phyloP scores from a whole-genome alignment of 2,329 filamentous ascomycete genomes.

The Exophiala viscosa region DNA sequence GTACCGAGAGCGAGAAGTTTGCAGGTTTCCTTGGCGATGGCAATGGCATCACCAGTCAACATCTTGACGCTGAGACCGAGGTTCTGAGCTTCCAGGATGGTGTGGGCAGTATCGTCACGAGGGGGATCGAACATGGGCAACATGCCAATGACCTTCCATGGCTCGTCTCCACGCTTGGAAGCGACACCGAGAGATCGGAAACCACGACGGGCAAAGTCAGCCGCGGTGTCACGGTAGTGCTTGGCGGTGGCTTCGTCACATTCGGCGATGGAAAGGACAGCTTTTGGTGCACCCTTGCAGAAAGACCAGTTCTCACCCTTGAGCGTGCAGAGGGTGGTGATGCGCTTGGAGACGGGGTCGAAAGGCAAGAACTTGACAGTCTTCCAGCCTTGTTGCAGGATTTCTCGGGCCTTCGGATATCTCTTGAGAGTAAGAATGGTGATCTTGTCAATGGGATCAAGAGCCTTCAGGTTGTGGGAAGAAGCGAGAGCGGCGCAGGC shows the following conservation, averaged over 20 bases:
- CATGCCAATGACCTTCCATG: conserved; percentile 71
- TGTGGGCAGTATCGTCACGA: conserved; percentile 74
- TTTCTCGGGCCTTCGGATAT: conserved; percentile 73
- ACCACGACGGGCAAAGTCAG: conserved; percentile 72
- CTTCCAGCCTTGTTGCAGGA: conserved; percentile 69
- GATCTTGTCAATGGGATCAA: conserved; percentile 76
- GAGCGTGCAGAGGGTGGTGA: conserved; percentile 66
- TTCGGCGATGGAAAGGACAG: conserved; percentile 65
- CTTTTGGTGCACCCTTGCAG: conserved; percentile 74
- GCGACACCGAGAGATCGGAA: conserved; percentile 78
- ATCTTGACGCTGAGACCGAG: conserved; percentile 77
- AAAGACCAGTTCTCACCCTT: conserved; percentile 68
- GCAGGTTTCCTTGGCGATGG: conserved; percentile 77
- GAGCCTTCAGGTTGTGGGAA: conserved; percentile 73
- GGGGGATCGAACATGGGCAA: conserved; percentile 78
- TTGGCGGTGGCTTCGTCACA: conserved; percentile 62
- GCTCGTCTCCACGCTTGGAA: conserved; percentile 71
- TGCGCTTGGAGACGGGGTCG: conserved; percentile 76
- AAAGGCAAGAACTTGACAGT: conserved; percentile 75
- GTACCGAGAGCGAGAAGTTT: conserved; percentile 76
- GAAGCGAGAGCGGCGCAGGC: conserved; percentile 72
- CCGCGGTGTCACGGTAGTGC: conserved; percentile 68
- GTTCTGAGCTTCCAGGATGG: conserved; percentile 70
- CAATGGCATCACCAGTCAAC: conserved; percentile 75
- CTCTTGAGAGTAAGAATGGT: conserved; percentile 71